These are phyloP conservation scores for Yamadazyma olivae DNA, from an alignment of 805 yeast species.

Conservation along the genomic window DNA sequence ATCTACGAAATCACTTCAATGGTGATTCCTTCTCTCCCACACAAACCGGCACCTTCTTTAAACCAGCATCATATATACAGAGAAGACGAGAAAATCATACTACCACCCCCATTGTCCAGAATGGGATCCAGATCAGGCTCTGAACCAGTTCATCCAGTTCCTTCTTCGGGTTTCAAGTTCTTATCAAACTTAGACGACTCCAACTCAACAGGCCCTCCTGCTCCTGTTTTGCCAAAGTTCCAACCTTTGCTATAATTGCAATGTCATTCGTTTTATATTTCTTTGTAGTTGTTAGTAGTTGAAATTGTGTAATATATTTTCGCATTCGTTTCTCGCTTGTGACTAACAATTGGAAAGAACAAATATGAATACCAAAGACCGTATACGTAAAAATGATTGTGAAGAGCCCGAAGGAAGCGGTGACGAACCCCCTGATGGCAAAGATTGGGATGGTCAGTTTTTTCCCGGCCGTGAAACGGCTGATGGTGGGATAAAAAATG, in stretches of 20 bases:
- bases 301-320: no score
- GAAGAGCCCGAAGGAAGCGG: no score
- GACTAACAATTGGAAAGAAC: no score
- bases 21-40: conserved; percentile 17
- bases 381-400: no score
- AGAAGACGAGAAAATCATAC: conserved; percentile 23
- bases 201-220: conserved; percentile 20
- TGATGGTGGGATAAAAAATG: no score
- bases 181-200: conserved; percentile 19
- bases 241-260: conserved; percentile 24
- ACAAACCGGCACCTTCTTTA: background rate
- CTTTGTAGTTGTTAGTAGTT: no score
- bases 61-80: conserved; percentile 8
- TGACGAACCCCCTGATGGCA: no score
- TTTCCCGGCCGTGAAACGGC: no score
- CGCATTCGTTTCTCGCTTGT: no score
- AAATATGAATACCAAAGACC: no score
- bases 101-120: conserved; percentile 31
- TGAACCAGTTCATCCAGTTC: conserved; percentile 12
- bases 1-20: conserved; percentile 35
- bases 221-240: conserved; percentile 26
- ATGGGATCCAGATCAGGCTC: conserved; percentile 6
- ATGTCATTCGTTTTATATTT: background rate
- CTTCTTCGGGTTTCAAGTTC: conserved; percentile 14
- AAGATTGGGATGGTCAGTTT: no score